These are phyloP conservation scores for Monilinia fructigena DNA, from an alignment of 2,329 filamentous ascomycete genomes.

Conservation along the genomic window DNA sequence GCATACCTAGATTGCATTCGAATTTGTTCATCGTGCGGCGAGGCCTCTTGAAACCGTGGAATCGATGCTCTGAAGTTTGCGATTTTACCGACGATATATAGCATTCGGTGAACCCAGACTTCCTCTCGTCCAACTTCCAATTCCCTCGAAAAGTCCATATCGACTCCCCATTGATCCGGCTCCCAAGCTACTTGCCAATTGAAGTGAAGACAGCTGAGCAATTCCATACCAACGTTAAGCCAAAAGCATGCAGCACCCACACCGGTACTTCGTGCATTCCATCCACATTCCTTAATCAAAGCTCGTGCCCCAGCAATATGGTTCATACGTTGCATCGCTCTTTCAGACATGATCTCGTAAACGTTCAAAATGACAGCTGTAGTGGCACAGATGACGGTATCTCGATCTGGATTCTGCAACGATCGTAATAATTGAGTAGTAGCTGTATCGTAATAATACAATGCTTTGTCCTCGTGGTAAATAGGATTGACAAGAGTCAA, in stretches of 20 bases:
- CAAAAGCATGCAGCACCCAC: slow-evolving; percentile 90
- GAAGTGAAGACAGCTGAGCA: slow-evolving; percentile 83
- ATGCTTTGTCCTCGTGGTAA: slow-evolving; percentile 73
- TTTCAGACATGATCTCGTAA: slow-evolving; percentile 89
- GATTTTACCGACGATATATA: slow-evolving; percentile 85
- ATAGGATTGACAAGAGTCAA: slow-evolving; percentile 68
- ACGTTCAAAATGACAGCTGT: slow-evolving; percentile 87
- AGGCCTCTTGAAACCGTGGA: slow-evolving; percentile 58
- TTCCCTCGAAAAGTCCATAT: slow-evolving; percentile 66
- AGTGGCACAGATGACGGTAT: slow-evolving; percentile 80
- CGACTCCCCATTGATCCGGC: slow-evolving; percentile 84
- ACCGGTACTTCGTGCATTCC: slow-evolving; percentile 76
- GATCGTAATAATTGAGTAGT: slow-evolving; percentile 74
- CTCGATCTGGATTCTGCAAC: slow-evolving; percentile 79
- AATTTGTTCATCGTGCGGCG: slow-evolving; percentile 61
- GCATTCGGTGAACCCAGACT: slow-evolving; percentile 81
- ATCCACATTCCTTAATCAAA: slow-evolving; percentile 84
- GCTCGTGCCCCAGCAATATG: slow-evolving; percentile 84
- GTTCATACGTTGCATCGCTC: slow-evolving; percentile 76
- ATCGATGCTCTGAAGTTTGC: slow-evolving; percentile 78
- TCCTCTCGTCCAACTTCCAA: slow-evolving; percentile 68
- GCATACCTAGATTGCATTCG: slow-evolving; percentile 62
- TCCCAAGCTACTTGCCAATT: slow-evolving; percentile 88
- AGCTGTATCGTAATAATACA: slow-evolving; percentile 82
- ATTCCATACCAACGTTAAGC: slow-evolving; percentile 87